A percentile compares a stretch with the other conserved stretches of the same genome.
These are phyloP conservation scores for Hirsutella thompsonii DNA, from an alignment of 2,329 filamentous ascomycete genomes.

Conservation along the genomic window DNA sequence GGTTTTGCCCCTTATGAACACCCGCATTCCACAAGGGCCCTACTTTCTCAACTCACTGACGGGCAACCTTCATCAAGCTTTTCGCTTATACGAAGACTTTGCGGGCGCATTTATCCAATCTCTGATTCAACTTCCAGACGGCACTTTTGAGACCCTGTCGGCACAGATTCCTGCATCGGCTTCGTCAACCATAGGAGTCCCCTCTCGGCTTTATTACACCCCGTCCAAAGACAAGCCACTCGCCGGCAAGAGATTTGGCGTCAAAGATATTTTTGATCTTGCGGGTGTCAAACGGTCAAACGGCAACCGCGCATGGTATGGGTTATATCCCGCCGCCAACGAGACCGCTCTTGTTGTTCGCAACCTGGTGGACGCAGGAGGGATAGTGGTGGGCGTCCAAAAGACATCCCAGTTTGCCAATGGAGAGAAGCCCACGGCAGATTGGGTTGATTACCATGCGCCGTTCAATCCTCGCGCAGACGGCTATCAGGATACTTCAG, in stretches of 20 bases:
- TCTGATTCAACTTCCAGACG: background rate
- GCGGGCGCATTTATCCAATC: constrained; percentile 9
- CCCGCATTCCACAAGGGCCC: background rate
- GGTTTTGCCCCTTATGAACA: background rate
- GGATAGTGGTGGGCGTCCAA: constrained; percentile 32
- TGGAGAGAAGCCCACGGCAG: constrained; percentile 28
- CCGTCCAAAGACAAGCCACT: constrained; percentile 35
- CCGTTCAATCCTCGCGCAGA: constrained; percentile 33
- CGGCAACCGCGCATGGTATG: constrained; percentile 43
- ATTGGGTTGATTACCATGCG: constrained; percentile 24
- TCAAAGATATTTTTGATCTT: constrained; percentile 49
- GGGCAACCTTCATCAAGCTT: constrained; percentile 6
- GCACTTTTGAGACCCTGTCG: constrained; percentile 3
- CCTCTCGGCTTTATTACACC: constrained; percentile 42
- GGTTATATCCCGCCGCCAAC: constrained; percentile 34
- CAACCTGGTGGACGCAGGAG: constrained; percentile 43
- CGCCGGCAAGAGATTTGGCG: constrained; percentile 39
- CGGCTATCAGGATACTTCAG: constrained; percentile 21
- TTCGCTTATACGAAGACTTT: constrained; percentile 11
- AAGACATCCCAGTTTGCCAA: constrained; percentile 32
- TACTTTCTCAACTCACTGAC: background rate
- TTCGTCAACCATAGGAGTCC: constrained; percentile 25
- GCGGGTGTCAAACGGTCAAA: constrained; percentile 36
- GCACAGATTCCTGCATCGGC: constrained; percentile 3
- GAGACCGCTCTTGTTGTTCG: constrained; percentile 38